Evolutionary conservation across 805 yeast genomes (phyloP), one percentile per base, ranked within the genome.

Genomic region (Pichia gijzeniarum): DNA sequence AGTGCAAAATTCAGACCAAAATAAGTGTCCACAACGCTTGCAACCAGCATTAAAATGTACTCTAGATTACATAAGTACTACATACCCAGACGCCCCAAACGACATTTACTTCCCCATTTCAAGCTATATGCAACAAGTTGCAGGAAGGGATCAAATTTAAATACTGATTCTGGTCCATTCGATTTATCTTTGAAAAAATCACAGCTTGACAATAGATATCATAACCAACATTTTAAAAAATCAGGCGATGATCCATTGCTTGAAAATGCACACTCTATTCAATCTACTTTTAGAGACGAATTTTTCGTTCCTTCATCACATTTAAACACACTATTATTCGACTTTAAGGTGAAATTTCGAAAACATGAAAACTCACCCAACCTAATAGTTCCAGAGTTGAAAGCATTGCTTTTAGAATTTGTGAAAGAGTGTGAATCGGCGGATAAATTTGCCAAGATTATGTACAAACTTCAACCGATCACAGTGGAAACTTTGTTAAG

Each of bases 241-340:
- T 9, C 14, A 30, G 13, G 5, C 8, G 33, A 30, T 10, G 16
- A 30, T 30, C n/a, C 13, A 14, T 10, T 25, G 6, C 10, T 10
- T 10, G 28, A 25, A 7, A 25, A 10, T 25, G 33, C 5, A 13
- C 13, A 9, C 8, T 13, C 33, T 6, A 5, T n/a, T 13, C 14
- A 30, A 30, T 30, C 33, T 13, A 5, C 16, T 5, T 30, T 30
- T n/a, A 22, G 13, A 12, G 27, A 39, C 10, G 41, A 39, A 12
- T 2, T 39, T 3, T 42, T 36, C n/a, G 20, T 42, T 5, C 45
- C 40, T n/a, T 30, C 45, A 12, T 16, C n/a, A 25, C 30, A 20
- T 16, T 5, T 42, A 17, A 42, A 22, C 19, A 19, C 33, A n/a
- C 3, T 28, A 21, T 6, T 42, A 21, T 16, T 42, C 5, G 40